Evolutionary conservation across 306 rosid species (phyloP).

Genomic region (Cucurbita maxima): DNA sequence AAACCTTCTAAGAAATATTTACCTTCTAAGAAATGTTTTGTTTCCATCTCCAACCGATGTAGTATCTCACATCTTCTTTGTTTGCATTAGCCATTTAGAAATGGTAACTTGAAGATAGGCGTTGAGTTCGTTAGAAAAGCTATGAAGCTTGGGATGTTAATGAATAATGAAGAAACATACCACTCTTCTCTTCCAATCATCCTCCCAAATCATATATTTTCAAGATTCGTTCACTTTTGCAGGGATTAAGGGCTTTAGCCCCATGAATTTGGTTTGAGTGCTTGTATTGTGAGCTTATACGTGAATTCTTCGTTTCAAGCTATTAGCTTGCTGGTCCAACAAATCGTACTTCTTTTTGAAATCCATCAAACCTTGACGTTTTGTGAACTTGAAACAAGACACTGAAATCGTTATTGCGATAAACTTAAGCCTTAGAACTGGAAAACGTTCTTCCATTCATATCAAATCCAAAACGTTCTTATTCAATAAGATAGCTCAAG

Average conservation of each 20-base stretch:
- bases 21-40: too few species aligned
- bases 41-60: too few species aligned
- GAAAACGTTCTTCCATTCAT: neutral
- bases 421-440: neutral
- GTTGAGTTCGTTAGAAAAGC: neutral
- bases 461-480: neutral
- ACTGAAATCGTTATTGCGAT: too few species aligned
- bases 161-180: neutral
- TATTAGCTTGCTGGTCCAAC: neutral
- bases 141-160: neutral
- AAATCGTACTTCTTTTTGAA: neutral
- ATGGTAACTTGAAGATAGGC: neutral
- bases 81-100: neutral
- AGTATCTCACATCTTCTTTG: neutral
- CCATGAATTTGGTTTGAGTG: neutral
- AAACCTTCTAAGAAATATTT: too few species aligned
- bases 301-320: neutral
- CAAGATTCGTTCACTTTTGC: neutral
- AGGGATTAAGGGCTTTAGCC: neutral
- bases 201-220: neutral
- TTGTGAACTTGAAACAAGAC: too few species aligned
- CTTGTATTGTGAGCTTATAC: neutral
- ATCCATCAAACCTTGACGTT: neutral
- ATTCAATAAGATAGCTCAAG: neutral
- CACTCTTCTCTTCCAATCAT: neutral